A percentile compares a stretch with the other conserved stretches of the same genome.
These are phyloP conservation scores for Crotalaria pallida DNA, from an alignment of 306 rosid genomes.

Conservation along the genomic window DNA sequence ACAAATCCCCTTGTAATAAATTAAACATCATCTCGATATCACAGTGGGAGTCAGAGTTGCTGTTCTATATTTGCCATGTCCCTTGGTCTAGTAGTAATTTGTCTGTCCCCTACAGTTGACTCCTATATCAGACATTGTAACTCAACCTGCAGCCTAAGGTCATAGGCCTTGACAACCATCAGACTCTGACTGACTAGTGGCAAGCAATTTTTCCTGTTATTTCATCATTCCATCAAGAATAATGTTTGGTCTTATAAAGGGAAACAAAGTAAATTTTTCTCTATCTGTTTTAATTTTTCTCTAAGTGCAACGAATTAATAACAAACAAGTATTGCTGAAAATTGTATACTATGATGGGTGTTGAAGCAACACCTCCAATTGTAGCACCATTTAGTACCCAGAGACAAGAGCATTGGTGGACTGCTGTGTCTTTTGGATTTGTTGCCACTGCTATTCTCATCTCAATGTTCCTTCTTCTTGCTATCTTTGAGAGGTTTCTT, in stretches of 20 bases:
- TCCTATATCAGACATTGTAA: not conserved
- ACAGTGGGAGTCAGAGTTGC: not conserved
- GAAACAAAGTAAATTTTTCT: not conserved
- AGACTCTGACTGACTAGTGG: not conserved
- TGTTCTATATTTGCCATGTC: slow-evolving; percentile 4
- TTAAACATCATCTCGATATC: not conserved
- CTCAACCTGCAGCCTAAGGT: not conserved
- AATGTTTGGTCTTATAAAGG: not conserved
- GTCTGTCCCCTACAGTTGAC: not conserved
- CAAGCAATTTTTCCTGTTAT: not conserved
- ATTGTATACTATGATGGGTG: slow-evolving; percentile 17
- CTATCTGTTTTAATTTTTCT: not conserved
- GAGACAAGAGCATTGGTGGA: slow-evolving; percentile 48
- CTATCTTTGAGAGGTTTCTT: slow-evolving; percentile 64
- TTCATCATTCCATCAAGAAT: not conserved
- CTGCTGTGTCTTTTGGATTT: slow-evolving; percentile 63
- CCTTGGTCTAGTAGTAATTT: slow-evolving; percentile 9
- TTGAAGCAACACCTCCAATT: slow-evolving; percentile 28
- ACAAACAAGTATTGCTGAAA: not conserved
- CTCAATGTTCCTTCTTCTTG: slow-evolving; percentile 73
- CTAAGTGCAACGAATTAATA: not conserved
- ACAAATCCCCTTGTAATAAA: not conserved
- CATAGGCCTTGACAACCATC: not conserved
- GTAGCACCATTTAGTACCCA: slow-evolving; percentile 39
- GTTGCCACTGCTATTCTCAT: slow-evolving; percentile 73